Evolutionary conservation across 192 early-diverging fungal genomes (phyloP).

Genomic region (Piromyces sp.): DNA sequence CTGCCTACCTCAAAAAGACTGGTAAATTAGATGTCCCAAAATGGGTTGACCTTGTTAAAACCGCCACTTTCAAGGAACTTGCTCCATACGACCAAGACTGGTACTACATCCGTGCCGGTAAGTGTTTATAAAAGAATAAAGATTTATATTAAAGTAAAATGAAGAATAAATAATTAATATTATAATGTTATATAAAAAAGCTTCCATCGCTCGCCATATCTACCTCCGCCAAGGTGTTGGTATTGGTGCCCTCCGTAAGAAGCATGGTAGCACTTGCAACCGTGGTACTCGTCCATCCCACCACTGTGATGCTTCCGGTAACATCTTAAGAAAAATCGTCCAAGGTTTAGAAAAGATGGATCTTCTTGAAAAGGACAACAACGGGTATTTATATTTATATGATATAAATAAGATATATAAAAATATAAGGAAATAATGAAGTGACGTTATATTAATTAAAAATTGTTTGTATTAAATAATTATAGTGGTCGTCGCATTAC

Average conservation of each 20-base stretch:
- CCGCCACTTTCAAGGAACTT: slow-evolving; percentile 89
- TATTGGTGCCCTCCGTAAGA: slow-evolving; percentile 84
- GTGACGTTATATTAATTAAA: no score
- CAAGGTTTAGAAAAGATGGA: slow-evolving; percentile 98
- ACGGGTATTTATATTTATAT: slow-evolving; percentile 37
- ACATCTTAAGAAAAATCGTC: slow-evolving; percentile 84
- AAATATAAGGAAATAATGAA: no score
- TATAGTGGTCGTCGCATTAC: slow-evolving; percentile 87
- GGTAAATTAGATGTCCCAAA: slow-evolving; percentile 97
- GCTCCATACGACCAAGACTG: slow-evolving; percentile 97
- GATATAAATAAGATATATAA: no score
- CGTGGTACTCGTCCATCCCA: slow-evolving; percentile 88
- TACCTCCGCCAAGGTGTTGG: slow-evolving; percentile 90
- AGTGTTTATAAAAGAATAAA: not conserved
- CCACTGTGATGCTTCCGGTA: slow-evolving; percentile 70
- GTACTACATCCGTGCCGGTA: slow-evolving; percentile 95
- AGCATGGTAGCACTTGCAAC: slow-evolving; percentile 81
- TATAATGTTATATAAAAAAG: slow-evolving; percentile 18
- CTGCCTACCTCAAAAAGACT: slow-evolving; percentile 96
- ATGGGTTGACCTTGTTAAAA: slow-evolving; percentile 99
- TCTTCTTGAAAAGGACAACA: slow-evolving; percentile 79
- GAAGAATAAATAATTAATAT: not conserved
- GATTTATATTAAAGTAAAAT: no score
- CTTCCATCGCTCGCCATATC: slow-evolving; percentile 91
- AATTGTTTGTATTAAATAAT: no score